Percentiles rank a stretch among this genome's conserved stretches.
Evolutionary conservation across 306 rosid species (phyloP).

Genomic region (Nissolia schottii): DNA sequence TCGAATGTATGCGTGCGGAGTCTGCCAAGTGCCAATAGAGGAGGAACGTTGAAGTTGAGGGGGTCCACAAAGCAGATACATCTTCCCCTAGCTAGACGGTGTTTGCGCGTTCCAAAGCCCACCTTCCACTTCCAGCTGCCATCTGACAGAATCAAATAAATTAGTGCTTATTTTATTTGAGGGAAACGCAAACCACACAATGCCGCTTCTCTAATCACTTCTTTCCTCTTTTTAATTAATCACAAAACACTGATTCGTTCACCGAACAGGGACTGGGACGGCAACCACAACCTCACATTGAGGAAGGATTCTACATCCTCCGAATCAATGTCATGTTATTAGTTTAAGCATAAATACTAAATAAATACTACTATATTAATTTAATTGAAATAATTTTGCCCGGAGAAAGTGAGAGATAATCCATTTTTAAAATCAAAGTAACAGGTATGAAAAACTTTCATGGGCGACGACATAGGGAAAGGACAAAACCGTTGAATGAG

Average conservation of each 20-base stretch:
- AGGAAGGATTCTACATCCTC: not conserved
- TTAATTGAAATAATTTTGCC: not conserved
- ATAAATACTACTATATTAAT: not conserved
- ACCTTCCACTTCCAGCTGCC: slow-evolving; percentile 34
- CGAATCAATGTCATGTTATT: not conserved
- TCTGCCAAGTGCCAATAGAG: not conserved
- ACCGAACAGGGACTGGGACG: slow-evolving; percentile 1
- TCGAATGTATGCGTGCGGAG: not conserved
- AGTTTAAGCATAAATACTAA: not conserved
- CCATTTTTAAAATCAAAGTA: no score
- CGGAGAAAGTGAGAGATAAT: no score
- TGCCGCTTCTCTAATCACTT: not conserved
- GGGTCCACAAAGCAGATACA: slow-evolving; percentile 27
- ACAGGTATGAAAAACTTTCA: not conserved
- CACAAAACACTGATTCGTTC: not conserved
- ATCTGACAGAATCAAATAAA: not conserved
- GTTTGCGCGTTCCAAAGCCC: slow-evolving; percentile 55
- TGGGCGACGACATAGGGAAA: not conserved
- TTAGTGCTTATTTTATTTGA: not conserved
- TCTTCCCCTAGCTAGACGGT: slow-evolving; percentile 26
- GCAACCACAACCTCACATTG: not conserved
- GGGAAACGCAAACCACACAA: not conserved
- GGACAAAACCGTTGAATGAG: slow-evolving; percentile 27
- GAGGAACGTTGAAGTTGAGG: not conserved
- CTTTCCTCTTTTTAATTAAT: not conserved